These are phyloP conservation scores for Brettanomyces sp. DNA, from an alignment of 805 yeast genomes.

Conservation along the genomic window DNA sequence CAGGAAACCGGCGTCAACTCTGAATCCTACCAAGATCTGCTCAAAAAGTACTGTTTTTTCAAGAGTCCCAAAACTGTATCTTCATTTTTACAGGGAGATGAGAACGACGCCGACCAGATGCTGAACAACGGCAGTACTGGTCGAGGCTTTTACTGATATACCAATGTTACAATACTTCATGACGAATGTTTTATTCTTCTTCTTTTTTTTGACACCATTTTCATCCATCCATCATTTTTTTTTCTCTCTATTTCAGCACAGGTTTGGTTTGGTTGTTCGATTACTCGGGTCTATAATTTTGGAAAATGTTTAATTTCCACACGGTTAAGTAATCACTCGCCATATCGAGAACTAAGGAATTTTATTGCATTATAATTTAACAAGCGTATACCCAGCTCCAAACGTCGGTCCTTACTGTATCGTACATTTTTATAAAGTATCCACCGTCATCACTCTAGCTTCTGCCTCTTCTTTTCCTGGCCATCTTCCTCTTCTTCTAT, in stretches of 20 bases:
- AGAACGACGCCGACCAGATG: conserved; percentile 8
- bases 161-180: background rate
- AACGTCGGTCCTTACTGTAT: background rate
- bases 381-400: too few species aligned
- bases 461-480: background rate
- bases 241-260: too few species aligned
- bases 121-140: conserved; percentile 8
- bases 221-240: background rate
- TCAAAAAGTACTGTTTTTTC: conserved; percentile 56
- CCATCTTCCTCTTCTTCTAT: conserved; percentile 10
- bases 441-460: background rate
- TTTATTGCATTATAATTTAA: too few species aligned
- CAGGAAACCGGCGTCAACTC: conserved; percentile 33
- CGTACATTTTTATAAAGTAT: background rate
- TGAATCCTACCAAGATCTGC: conserved; percentile 44
- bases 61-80: conserved; percentile 28
- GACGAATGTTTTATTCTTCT: background rate
- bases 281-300: too few species aligned
- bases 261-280: too few species aligned
- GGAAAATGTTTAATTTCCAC: background rate
- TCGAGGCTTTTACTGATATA: conserved; percentile 16
- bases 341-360: too few species aligned
- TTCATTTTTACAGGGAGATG: conserved; percentile 18
- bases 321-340: background rate
- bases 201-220: background rate